Conservation (phyloP, 306 rosid species). For the Ceratonia siliqua region DNA sequence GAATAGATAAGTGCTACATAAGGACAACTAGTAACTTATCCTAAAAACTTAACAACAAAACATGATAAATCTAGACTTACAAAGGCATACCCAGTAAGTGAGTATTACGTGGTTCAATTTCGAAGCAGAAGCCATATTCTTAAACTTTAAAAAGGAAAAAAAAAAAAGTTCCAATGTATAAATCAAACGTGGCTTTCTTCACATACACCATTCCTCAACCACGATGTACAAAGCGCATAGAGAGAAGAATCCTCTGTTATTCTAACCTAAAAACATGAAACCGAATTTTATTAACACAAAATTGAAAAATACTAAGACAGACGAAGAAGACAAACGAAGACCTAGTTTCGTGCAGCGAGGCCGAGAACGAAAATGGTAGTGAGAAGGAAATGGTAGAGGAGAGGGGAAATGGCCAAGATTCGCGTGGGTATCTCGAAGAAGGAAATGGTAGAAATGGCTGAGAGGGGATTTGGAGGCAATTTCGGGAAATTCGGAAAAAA, state of each 20-base stretch:
- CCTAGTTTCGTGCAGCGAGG: no score
- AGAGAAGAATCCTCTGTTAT: constrained; percentile 76
- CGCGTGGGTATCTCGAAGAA: no score
- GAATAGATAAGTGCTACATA: neutral
- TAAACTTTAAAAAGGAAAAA: neutral
- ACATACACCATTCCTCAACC: constrained; percentile 73
- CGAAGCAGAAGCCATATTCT: constrained; percentile 22
- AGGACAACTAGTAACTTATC: constrained; percentile 1
- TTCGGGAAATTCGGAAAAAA: no score
- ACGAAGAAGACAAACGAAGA: no score
- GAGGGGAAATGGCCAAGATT: no score
- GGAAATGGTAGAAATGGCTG: no score
- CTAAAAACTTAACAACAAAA: neutral
- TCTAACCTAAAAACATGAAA: constrained; percentile 61
- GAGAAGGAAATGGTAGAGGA: no score
- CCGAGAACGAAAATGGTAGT: no score
- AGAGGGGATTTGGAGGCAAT: no score
- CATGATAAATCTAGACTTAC: constrained; percentile 21
- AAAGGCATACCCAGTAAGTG: neutral
- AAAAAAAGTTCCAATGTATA: neutral
- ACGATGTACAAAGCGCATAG: constrained; percentile 83
- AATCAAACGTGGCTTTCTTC: constrained; percentile 74
- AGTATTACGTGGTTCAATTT: constrained; percentile 24
- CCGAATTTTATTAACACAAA: constrained; percentile 20
- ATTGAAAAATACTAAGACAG: constrained; percentile 16